Base-by-base conservation (phyloP, 2,329 filamentous ascomycete genomes). In the Pseudopithomyces chartarum region DNA sequence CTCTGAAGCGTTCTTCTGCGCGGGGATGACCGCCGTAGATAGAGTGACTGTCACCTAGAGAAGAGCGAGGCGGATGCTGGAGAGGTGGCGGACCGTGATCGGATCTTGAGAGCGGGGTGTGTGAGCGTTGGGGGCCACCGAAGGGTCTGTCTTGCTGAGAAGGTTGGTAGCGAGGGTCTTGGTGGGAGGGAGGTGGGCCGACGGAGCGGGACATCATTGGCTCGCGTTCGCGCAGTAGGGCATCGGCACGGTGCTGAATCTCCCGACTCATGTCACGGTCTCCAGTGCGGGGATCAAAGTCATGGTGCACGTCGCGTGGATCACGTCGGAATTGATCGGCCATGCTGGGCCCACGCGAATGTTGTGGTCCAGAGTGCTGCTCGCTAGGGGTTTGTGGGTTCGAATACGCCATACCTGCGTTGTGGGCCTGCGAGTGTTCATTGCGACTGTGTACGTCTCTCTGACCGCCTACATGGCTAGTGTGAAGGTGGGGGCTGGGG, bases 201-300 rank as follows among this genome's bases (percentile, higher is more conserved):
- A 53, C 58, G n/a, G 69, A 63, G 33, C 64, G 40, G 60, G 47
- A 29, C 59, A 62, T 39, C 53, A 64, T 48, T 6, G 68, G 57
- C 26, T 73, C 62, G 33, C 71, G 71, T 45, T 71, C 71, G 17
- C 66, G 70, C 26, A 63, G 44, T 20, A 75, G 38, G n/a, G 59
- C 63, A 20, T 74, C 70, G 26, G 66, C 52, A 34, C 66, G 60
- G 38, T 74, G 67, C 34, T 69, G 67, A 26, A 73, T 59, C 60
- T 74, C 72, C 7, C 69, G 64, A 34, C 66, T 62, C 20, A 69
- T 69, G 50, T 76, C 73, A 43, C 72, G 69, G 50, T 75, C 71
- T 6, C 61, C 62, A 34, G 69, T 70, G 17, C 69, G 68, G 36
- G 65, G 52, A 22, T 73, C 69, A 26, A 70, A 64, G 22, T 72